Conservation (phyloP, 768 basidiomycete genomes). For the Lactarius pseudohatsudake region DNA sequence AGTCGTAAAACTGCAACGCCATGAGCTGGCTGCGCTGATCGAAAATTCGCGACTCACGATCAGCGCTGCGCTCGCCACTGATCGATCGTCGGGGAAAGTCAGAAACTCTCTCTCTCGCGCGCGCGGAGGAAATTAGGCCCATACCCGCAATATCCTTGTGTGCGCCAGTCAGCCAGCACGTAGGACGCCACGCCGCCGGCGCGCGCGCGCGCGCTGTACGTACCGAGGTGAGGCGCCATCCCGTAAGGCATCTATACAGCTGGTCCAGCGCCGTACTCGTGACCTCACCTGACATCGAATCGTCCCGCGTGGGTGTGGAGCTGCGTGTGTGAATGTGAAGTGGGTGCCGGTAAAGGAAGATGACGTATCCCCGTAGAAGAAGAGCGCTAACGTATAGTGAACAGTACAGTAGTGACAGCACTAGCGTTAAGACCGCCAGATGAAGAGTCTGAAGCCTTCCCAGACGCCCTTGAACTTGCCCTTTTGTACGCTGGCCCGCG, state of each 20-base stretch:
- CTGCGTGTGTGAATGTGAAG: background rate
- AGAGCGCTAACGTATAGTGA: too few species aligned
- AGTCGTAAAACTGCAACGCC: slow-evolving; percentile 20
- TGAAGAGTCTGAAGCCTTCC: background rate
- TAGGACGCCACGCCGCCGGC: too few species aligned
- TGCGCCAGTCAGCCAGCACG: too few species aligned
- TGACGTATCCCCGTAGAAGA: too few species aligned
- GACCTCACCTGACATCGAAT: background rate
- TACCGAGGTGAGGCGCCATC: slow-evolving; percentile 9
- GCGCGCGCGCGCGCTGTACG: background rate
- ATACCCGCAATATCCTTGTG: slow-evolving; percentile 9
- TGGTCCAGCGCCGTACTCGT: background rate
- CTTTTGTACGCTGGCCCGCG: background rate
- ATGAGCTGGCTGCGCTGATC: background rate
- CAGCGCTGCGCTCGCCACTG: slow-evolving; percentile 15
- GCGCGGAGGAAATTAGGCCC: too few species aligned
- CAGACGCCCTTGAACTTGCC: background rate
- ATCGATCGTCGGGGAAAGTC: background rate
- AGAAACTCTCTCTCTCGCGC: background rate
- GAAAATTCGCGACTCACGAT: slow-evolving; percentile 7
- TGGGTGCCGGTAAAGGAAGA: background rate
- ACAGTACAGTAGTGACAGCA: background rate
- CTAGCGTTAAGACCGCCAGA: background rate
- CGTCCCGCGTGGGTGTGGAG: background rate
- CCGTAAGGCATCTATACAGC: background rate